Evolutionary conservation across 768 basidiomycete genomes (phyloP).

Genomic region (Paxillus involutus): DNA sequence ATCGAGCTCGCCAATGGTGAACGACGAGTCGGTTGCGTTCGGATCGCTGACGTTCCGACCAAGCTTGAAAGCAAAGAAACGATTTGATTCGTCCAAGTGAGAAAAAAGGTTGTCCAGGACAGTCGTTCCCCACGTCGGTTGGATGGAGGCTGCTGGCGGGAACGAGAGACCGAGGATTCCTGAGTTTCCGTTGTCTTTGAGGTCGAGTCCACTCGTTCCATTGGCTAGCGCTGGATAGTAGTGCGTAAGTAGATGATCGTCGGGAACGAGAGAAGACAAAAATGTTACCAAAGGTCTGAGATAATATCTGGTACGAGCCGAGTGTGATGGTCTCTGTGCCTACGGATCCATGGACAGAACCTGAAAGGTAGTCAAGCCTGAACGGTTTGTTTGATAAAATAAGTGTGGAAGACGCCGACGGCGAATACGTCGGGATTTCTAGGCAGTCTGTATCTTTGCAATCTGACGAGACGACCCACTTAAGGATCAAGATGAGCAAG

Average conservation of each 20-base stretch:
- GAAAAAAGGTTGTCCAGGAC: conserved; percentile 49
- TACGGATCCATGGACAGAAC: conserved; percentile 53
- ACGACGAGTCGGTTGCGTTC: conserved; percentile 37
- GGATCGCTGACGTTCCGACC: conserved; percentile 31
- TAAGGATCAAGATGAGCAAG: conserved; percentile 11
- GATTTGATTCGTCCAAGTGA: conserved; percentile 36
- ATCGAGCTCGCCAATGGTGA: conserved; percentile 55
- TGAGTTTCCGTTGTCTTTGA: conserved; percentile 48
- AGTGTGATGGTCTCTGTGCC: conserved; percentile 47
- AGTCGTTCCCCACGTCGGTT: conserved; percentile 41
- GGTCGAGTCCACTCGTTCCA: conserved; percentile 40
- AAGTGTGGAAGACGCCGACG: conserved; percentile 30
- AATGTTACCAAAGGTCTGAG: conserved; percentile 48
- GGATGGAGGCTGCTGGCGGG: conserved; percentile 46
- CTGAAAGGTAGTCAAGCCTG: conserved; percentile 49
- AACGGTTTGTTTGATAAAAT: conserved; percentile 37
- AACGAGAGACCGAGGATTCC: conserved; percentile 59
- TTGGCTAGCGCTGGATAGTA: conserved; percentile 43
- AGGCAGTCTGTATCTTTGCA: conserved; percentile 47
- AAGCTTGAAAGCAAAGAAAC: conserved; percentile 54
- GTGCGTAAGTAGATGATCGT: neutral
- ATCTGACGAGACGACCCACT: conserved; percentile 52
- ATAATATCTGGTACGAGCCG: conserved; percentile 43
- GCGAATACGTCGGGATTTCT: conserved; percentile 41
- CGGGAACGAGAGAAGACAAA: neutral